Base-by-base conservation (phyloP, 306 rosid genomes). In the Acmispon strigosus region DNA sequence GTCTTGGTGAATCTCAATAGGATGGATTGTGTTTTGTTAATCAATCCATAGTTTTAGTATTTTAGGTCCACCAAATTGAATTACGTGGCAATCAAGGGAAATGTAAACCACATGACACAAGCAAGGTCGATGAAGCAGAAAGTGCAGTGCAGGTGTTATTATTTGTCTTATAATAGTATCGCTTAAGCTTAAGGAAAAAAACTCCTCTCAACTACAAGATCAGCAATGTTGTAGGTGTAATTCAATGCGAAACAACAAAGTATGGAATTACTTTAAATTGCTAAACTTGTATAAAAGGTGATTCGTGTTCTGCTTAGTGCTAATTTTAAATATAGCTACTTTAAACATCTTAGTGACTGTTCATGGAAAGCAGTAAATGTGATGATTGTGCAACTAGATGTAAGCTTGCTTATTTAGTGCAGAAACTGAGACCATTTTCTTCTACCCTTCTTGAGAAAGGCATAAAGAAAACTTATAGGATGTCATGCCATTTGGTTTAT, bases 401-500 rank as follows among this genome's bases (percentile, higher is more conserved):
- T 57, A 1, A 14, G 22, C 7, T 52, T 66, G 18, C 53, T 19
- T 50, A 4, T n/a, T 22, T 34, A 59, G 47, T 61, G 18, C 17
- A 47, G 44, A 53, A 39, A 41, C 22, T 20, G 22, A 59, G 53
- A 49, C 42, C 51, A 58, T 49, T 47, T 68, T 62, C 48, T 51
- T 32, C n/a, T 66, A 36, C 58, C 44, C 48, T 57, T 34, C 55
- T 48, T n/a, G 13, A 34, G 55, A 16, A 74, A 62, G 6, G 34
- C 0, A 74, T n/a, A 58, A 34, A 62, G 67, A 78, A 63, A 74
- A 73, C 69, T 67, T 72, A 63, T 73, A 61, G 78, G 74, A 66
- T 72, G 80, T 83, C 85, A 78, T 78, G 89, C 66, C 77, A 71
- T 84, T 84, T 78, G 77, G 82, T 74, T 86, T 78, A 78, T 86